Conservation (phyloP, 1,284 basidiomycete species). For the Boletus smithii region DNA sequence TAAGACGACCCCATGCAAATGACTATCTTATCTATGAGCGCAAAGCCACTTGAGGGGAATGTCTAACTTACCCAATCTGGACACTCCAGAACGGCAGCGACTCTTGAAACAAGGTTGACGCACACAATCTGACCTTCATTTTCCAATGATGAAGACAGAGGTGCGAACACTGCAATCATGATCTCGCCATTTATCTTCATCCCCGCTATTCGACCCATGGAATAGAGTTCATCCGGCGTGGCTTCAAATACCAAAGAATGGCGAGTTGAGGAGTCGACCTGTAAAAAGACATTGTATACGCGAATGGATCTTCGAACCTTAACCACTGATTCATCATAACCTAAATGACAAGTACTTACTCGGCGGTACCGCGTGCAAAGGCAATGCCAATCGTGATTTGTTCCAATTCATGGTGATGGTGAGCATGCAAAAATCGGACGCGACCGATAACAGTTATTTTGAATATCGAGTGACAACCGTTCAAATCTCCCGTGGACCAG, state of each 20-base stretch:
- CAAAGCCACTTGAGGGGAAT: neutral
- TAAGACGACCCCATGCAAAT: conserved; percentile 11
- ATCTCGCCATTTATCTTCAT: conserved; percentile 21
- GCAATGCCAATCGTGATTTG: conserved; percentile 19
- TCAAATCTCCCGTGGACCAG: conserved; percentile 17
- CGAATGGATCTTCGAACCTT: conserved; percentile 19
- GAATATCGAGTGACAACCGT: conserved; percentile 9
- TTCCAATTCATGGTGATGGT: conserved; percentile 11
- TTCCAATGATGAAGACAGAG: conserved; percentile 2
- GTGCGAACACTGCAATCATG: conserved; percentile 14
- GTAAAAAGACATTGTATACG: conserved; percentile 18
- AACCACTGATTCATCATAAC: neutral
- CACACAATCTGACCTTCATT: conserved; percentile 17
- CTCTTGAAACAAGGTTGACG: conserved; percentile 20
- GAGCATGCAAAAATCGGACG: conserved; percentile 21
- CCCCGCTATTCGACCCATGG: conserved; percentile 16
- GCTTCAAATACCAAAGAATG: conserved; percentile 23
- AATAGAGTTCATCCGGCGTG: conserved; percentile 14
- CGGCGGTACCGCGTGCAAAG: conserved; percentile 6
- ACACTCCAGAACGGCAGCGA: conserved; percentile 14
- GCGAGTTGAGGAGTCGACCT: neutral
- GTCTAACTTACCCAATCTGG: conserved; percentile 19
- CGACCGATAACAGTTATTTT: conserved; percentile 14
- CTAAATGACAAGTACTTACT: conserved; percentile 15
- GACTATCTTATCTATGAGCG: conserved; percentile 13